Evolutionary conservation across 2,329 filamentous ascomycete species (phyloP).

Genomic region (Aspergillus tubingensis): DNA sequence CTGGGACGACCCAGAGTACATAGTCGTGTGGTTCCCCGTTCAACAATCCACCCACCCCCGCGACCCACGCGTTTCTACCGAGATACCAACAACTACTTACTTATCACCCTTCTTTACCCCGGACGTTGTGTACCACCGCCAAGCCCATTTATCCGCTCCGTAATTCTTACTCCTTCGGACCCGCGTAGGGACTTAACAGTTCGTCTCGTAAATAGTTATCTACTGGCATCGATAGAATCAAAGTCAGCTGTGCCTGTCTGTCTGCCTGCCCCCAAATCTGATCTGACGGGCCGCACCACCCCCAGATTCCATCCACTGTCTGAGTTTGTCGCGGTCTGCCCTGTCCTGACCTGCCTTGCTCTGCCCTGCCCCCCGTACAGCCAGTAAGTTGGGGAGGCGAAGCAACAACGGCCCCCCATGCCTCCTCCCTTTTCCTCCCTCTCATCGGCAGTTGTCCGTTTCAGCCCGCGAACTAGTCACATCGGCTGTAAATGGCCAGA

Average conservation of each 20-base stretch:
- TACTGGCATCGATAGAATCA: too few species aligned
- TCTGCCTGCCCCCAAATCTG: too few species aligned
- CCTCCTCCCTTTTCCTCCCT: not conserved
- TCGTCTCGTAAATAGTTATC: too few species aligned
- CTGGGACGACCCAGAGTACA: constrained; percentile 10
- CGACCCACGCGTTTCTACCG: constrained; percentile 12
- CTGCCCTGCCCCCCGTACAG: not conserved
- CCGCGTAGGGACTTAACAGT: too few species aligned
- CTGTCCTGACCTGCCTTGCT: not conserved
- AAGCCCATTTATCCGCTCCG: too few species aligned
- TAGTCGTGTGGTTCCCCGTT: constrained; percentile 11
- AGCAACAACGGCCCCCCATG: not conserved
- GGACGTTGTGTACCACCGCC: too few species aligned
- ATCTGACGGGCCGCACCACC: too few species aligned
- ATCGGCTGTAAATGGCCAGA: too few species aligned
- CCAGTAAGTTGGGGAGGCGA: not conserved
- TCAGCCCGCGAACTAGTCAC: not conserved
- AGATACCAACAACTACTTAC: not conserved
- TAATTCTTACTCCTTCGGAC: too few species aligned
- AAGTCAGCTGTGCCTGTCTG: too few species aligned
- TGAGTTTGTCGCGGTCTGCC: not conserved
- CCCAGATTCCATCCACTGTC: not conserved
- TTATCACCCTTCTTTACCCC: not conserved
- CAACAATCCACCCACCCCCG: not conserved
- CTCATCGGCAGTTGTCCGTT: not conserved